Evolutionary conservation across 495 filamentous ascomycete genomes (phyloP).

Genomic region (Annulohypoxylon maeteangense): DNA sequence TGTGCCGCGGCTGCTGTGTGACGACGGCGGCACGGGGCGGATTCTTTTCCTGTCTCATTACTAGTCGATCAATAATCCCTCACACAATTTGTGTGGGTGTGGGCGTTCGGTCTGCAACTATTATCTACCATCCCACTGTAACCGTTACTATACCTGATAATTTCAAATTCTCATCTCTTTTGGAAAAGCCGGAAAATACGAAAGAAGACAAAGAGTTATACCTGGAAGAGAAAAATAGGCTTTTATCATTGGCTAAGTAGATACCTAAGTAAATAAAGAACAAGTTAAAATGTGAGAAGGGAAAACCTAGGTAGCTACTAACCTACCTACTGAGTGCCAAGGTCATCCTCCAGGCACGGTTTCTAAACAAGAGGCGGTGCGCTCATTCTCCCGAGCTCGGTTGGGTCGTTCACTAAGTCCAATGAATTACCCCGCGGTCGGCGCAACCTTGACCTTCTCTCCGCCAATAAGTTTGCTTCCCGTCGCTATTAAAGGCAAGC

Average conservation of each 20-base stretch:
- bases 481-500: slow-evolving; percentile 24
- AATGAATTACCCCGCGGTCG: slow-evolving; percentile 37
- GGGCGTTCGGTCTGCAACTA: slow-evolving; percentile 16
- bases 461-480: slow-evolving; percentile 27
- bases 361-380: slow-evolving; percentile 19
- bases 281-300: background rate
- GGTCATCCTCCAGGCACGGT: slow-evolving; percentile 14
- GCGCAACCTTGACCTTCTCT: slow-evolving; percentile 18
- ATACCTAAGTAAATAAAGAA: background rate
- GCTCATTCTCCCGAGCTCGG: slow-evolving; percentile 17
- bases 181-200: background rate
- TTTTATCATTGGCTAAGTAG: background rate
- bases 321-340: slow-evolving; percentile 15
- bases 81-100: slow-evolving; percentile 33
- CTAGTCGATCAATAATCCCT: slow-evolving; percentile 46
- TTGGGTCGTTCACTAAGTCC: slow-evolving; percentile 9
- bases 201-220: background rate
- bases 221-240: background rate
- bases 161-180: slow-evolving; percentile 8
- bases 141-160: slow-evolving; percentile 19
- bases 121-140: slow-evolving; percentile 21
- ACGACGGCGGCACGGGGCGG: slow-evolving; percentile 12
- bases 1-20: slow-evolving; percentile 20
- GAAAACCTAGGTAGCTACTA: too few relatives aligned
- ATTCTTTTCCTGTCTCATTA: slow-evolving; percentile 30